Percentiles rank a stretch among this genome's conserved stretches.
These are phyloP conservation scores for Loxodes magnus DNA, from an alignment of 73 alveolate genomes.

Conservation along the genomic window DNA sequence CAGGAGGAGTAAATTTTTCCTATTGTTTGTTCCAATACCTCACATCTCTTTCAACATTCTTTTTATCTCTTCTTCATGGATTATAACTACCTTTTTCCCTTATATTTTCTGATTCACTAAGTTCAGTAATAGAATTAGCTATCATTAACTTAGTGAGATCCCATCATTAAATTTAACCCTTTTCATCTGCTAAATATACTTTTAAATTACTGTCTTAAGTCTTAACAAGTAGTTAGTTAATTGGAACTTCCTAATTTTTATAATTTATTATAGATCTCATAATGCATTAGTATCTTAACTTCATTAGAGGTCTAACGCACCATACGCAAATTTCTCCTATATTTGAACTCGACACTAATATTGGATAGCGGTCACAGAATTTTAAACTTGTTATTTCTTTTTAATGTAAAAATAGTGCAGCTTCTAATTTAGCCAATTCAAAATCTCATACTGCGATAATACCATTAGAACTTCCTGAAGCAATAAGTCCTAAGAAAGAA, in stretches of 20 bases:
- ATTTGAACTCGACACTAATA: conserved; percentile 48
- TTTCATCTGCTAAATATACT: too few relatives aligned
- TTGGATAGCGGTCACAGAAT: conserved; percentile 83
- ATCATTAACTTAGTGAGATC: too few relatives aligned
- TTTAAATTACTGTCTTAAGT: too few relatives aligned
- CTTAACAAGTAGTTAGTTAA: too few relatives aligned
- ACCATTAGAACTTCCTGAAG: conserved; percentile 88
- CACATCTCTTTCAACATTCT: conserved; percentile 38
- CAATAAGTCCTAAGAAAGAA: conserved; percentile 63
- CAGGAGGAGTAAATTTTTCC: conserved; percentile 13
- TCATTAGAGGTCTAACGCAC: conserved; percentile 32
- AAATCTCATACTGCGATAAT: conserved; percentile 89
- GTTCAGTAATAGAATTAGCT: too few relatives aligned
- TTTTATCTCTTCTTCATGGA: conserved; percentile 22
- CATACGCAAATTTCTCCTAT: conserved; percentile 55
- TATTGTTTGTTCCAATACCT: conserved; percentile 22
- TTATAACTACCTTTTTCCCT: conserved; percentile 26
- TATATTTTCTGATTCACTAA: too few relatives aligned
- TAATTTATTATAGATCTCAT: conserved; percentile 28
- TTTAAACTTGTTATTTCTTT: conserved; percentile 46
- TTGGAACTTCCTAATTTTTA: too few relatives aligned
- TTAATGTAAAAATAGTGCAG: conserved; percentile 54
- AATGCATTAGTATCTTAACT: conserved; percentile 26
- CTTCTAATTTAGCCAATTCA: conserved; percentile 86
- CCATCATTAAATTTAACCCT: too few relatives aligned